Conservation (phyloP, 768 basidiomycete genomes). For the Boletus fagicola region DNA sequence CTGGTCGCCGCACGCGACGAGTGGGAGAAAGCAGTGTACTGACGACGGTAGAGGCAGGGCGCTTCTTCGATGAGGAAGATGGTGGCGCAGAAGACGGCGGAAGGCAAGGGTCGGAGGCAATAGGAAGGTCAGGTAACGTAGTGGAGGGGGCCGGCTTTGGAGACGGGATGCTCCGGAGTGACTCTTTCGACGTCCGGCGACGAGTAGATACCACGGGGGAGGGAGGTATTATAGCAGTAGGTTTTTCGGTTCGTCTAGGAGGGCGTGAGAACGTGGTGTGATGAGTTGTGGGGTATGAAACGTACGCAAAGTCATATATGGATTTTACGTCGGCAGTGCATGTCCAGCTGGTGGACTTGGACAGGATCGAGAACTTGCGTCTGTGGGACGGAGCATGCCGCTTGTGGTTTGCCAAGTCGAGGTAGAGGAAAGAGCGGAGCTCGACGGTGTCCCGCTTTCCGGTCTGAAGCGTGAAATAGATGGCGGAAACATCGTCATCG, state of each 20-base stretch:
- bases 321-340: conserved; percentile 15
- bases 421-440: conserved; percentile 62
- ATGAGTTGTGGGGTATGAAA: neutral
- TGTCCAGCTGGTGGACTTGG: conserved; percentile 34
- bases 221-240: conserved; percentile 14
- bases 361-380: conserved; percentile 33
- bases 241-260: conserved; percentile 29
- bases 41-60: conserved; percentile 18
- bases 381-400: conserved; percentile 39
- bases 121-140: conserved; percentile 47
- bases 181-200: conserved; percentile 40
- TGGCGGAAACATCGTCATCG: conserved; percentile 35
- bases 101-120: neutral
- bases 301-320: conserved; percentile 14
- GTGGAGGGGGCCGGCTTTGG: conserved; percentile 59
- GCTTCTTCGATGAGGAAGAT: conserved; percentile 4
- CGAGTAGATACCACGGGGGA: conserved; percentile 6
- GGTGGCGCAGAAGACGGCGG: neutral
- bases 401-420: conserved; percentile 61
- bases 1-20: conserved; percentile 14
- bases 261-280: neutral
- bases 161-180: conserved; percentile 52
- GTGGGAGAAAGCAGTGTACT: conserved; percentile 18
- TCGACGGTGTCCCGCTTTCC: conserved; percentile 38
- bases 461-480: conserved; percentile 49